These are phyloP conservation scores for Bolboschoenus planiculmis DNA, from an alignment of 176 grass and related monocot genomes.

Conservation along the genomic window DNA sequence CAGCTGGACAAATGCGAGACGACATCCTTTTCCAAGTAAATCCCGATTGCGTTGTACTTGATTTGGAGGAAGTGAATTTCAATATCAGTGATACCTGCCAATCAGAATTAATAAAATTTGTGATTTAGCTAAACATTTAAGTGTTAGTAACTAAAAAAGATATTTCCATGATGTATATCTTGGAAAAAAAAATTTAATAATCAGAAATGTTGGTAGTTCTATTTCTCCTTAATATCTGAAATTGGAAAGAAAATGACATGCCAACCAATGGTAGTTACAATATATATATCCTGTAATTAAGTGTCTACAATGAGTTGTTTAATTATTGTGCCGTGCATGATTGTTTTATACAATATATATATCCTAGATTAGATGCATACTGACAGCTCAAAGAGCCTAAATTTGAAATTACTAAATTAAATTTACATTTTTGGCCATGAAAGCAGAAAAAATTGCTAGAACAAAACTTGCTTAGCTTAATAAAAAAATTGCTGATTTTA, in stretches of 20 bases:
- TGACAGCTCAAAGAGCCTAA: neutral
- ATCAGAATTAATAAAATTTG: neutral
- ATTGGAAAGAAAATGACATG: neutral
- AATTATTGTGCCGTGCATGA: neutral
- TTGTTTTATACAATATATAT: neutral
- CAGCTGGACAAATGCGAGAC: constrained; percentile 31
- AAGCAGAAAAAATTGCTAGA: neutral
- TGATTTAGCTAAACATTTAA: neutral
- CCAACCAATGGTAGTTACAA: constrained; percentile 1
- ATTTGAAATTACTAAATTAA: no score
- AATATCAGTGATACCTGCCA: constrained; percentile 75
- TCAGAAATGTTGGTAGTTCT: neutral
- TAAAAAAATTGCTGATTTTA: neutral
- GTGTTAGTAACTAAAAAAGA: neutral
- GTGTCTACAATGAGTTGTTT: neutral
- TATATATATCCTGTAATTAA: neutral
- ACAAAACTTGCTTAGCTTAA: neutral
- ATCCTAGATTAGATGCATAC: neutral
- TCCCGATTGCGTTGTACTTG: constrained; percentile 73
- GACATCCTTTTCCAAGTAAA: constrained; percentile 49
- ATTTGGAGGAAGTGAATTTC: constrained; percentile 96
- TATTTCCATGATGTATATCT: neutral
- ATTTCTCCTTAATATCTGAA: neutral
- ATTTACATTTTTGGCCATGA: neutral
- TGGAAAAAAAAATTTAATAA: neutral